phyloP scores from a whole-genome alignment of 176 grass and related monocot genomes.

The Carex kokanica region DNA sequence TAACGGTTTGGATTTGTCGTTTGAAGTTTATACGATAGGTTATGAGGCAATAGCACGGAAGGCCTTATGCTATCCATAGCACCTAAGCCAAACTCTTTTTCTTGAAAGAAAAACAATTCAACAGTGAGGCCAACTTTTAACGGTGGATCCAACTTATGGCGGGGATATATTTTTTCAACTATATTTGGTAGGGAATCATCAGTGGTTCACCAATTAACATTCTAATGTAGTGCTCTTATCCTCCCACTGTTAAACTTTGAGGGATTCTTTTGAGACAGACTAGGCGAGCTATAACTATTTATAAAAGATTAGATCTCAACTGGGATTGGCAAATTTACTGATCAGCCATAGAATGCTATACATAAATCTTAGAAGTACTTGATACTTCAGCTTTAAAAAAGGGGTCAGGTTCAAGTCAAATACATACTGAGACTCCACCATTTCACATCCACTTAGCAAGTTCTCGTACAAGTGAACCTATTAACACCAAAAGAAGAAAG shows the following conservation, averaged over 20 bases:
- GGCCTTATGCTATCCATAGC: too few species aligned
- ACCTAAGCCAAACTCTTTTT: background rate
- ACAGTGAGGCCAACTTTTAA: constrained; percentile 26
- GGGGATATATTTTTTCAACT: constrained; percentile 7
- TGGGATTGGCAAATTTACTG: background rate
- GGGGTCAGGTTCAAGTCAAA: constrained; percentile 15
- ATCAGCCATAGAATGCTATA: background rate
- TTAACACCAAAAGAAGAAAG: constrained; percentile 11
- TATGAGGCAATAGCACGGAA: too few species aligned
- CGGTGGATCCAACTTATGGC: constrained; percentile 3
- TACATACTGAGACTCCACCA: constrained; percentile 97
- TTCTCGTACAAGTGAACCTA: constrained; percentile 97
- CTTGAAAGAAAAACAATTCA: constrained; percentile 5
- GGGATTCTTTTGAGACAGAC: background rate
- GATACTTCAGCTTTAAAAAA: background rate
- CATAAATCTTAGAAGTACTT: background rate
- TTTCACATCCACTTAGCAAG: constrained; percentile 88
- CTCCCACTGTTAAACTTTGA: background rate
- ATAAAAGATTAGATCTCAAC: background rate
- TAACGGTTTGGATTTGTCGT: too few species aligned
- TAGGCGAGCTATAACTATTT: background rate
- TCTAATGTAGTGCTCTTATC: background rate
- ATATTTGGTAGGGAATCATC: constrained; percentile 22
- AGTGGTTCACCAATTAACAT: constrained; percentile 31
- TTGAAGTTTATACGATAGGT: too few species aligned